Conservation (phyloP, 1,139 yeast genomes). For the Geotrichum phurueaensis region DNA sequence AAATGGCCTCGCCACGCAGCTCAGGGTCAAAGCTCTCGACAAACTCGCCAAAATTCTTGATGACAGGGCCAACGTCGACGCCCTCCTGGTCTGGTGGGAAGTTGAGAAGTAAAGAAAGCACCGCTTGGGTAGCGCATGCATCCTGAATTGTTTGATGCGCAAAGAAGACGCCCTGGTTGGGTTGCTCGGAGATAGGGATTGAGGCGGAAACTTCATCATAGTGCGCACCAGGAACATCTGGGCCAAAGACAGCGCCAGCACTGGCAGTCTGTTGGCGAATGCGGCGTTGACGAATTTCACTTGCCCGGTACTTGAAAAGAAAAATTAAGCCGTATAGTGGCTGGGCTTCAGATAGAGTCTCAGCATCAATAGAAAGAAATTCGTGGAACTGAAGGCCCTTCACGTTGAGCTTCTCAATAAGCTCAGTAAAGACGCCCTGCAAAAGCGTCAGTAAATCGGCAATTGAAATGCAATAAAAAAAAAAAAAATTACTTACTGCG, state of each 20-base stretch:
- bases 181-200: slow-evolving; percentile 8
- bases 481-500: slow-evolving; percentile 33
- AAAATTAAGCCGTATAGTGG: slow-evolving; percentile 60
- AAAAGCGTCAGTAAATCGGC: background rate
- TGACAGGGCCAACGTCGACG: slow-evolving; percentile 45
- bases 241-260: slow-evolving; percentile 30
- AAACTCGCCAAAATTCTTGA: slow-evolving; percentile 47
- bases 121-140: slow-evolving; percentile 77
- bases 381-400: slow-evolving; percentile 56
- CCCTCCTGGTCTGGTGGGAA: slow-evolving; percentile 26
- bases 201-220: slow-evolving; percentile 35
- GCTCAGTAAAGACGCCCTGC: slow-evolving; percentile 59
- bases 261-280: slow-evolving; percentile 12
- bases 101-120: slow-evolving; percentile 52
- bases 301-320: slow-evolving; percentile 53
- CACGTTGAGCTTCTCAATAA: slow-evolving; percentile 55
- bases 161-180: slow-evolving; percentile 44
- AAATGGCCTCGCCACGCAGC: slow-evolving; percentile 57
- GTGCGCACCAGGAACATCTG: slow-evolving; percentile 41
- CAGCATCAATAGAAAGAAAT: slow-evolving; percentile 49
- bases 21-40: slow-evolving; percentile 52
- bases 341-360: slow-evolving; percentile 34
- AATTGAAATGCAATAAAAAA: slow-evolving; percentile 26
- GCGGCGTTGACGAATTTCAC: slow-evolving; percentile 19
- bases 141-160: slow-evolving; percentile 64